Base-by-base conservation (phyloP, 2,329 filamentous ascomycete species). In the Sclerotiophoma versabilis region DNA sequence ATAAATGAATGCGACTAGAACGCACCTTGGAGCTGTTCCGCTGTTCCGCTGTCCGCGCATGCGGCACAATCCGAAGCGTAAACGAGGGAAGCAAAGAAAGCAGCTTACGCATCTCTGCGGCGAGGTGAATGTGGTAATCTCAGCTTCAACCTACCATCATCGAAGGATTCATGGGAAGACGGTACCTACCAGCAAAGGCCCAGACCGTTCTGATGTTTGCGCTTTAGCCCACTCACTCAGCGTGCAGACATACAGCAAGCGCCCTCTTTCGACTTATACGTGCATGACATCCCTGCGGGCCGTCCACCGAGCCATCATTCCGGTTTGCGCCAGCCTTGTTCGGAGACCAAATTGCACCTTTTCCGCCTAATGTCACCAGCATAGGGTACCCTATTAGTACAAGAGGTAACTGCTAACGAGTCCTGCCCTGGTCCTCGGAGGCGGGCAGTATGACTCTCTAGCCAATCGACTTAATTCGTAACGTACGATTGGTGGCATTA, bases 161-260 rank as follows among this genome's bases (percentile, higher is more conserved):
- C 15, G 22, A 20, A n/a, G 34, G 20, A 26, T 6, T 17, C 15
- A 32, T 19, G 11, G n/a, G 5, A 22, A 14, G 11, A 23, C 20
- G 11, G n/a, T 49, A 45, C 15, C 51, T 54, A 29, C 36, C 27
- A 45, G n/a, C 27, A 41, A 46, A 45, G 34, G 34, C 34, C 34
- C 32, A 34, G n/a, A 3, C 39, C 27, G 23, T 25, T 49, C 23
- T 39, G 27, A 26, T 8, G 17, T 17, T 54, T 25, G 27, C 22
- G 6, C 29, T 38, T 11, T n/a, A 10, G 12, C 9, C 45, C 38
- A 49, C 33, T 22, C 11, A 23, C 26, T 25, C 32, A 45, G 39
- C 17, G 3, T 15, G 36, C 27, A 42, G 15, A 30, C 20, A 38
- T 19, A 10, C 32, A 34, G 15, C 10, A 23, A 29, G 12, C 14